Evolutionary conservation across 768 basidiomycete species (phyloP).

Genomic region (Mycena maculata): DNA sequence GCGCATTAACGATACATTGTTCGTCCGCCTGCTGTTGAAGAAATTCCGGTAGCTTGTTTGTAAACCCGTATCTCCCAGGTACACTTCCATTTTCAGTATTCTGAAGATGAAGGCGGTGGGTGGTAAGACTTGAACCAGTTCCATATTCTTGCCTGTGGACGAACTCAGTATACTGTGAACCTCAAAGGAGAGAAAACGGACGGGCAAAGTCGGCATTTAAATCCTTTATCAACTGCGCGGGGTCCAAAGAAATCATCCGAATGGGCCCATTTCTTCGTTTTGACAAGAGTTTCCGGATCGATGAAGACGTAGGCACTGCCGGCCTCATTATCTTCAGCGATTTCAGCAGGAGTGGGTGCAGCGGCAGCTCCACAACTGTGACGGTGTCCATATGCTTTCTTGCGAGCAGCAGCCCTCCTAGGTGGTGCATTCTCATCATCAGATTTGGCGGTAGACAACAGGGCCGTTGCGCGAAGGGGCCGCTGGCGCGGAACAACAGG

Average conservation of each 20-base stretch:
- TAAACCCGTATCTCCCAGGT: conserved; percentile 11
- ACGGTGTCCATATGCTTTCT: conserved; percentile 1
- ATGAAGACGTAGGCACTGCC: conserved; percentile 10
- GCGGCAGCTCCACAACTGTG: conserved; percentile 3
- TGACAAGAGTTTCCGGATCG: conserved; percentile 5
- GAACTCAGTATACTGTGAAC: conserved; percentile 5
- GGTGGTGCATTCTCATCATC: conserved; percentile 8
- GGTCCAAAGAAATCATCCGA: conserved; percentile 14
- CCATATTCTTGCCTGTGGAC: conserved; percentile 12
- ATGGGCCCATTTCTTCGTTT: conserved; percentile 15
- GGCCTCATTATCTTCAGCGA: conserved; percentile 2
- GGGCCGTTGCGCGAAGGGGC: neutral
- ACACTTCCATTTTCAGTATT: conserved; percentile 5
- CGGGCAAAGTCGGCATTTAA: conserved; percentile 20
- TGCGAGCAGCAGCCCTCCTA: neutral
- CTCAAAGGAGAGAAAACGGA: conserved; percentile 4
- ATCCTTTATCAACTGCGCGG: conserved; percentile 6
- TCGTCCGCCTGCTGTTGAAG: neutral
- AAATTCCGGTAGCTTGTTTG: conserved; percentile 14
- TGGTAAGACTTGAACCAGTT: conserved; percentile 9
- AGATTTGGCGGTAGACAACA: conserved; percentile 1
- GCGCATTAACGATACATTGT: neutral
- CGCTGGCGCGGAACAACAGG: neutral
- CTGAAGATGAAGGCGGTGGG: conserved; percentile 17
- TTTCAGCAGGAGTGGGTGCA: conserved; percentile 7